phyloP scores from a whole-genome alignment of 164 flowering plant species.

The Vitis cinerea region DNA sequence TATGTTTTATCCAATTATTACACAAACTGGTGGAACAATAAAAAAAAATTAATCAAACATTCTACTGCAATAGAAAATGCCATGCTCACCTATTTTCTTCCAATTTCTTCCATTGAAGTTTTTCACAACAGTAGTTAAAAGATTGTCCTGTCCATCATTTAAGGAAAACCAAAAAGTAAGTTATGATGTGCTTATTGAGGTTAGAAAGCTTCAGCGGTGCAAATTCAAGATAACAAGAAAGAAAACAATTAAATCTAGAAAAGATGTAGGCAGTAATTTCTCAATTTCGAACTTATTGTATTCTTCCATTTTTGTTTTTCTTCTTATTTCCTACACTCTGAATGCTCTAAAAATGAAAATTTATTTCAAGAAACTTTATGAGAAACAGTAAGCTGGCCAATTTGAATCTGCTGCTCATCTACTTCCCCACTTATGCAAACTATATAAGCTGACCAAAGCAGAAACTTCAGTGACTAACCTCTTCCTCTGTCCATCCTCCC shows the following conservation, averaged over 20 bases:
- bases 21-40: neutral
- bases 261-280: neutral
- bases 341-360: too few species aligned
- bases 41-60: neutral
- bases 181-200: neutral
- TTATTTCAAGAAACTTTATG: too few species aligned
- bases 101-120: slow-evolving; percentile 48
- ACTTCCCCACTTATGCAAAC: too few species aligned
- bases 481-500: slow-evolving; percentile 66
- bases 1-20: too few species aligned
- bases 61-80: neutral
- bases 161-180: neutral
- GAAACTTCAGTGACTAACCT: slow-evolving; percentile 33
- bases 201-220: too few species aligned
- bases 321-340: too few species aligned
- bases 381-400: too few species aligned
- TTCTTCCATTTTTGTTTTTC: too few species aligned
- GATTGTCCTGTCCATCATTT: slow-evolving; percentile 39
- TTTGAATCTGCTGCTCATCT: too few species aligned
- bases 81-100: slow-evolving; percentile 60
- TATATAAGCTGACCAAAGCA: neutral
- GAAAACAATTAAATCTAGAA: neutral
- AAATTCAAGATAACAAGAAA: neutral
- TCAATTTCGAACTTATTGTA: too few species aligned
- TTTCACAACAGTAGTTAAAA: slow-evolving; percentile 35